Evolutionary conservation across 805 yeast genomes (phyloP), one percentile per base, ranked within the genome.

Genomic region (Kazachstania psychrophila): DNA sequence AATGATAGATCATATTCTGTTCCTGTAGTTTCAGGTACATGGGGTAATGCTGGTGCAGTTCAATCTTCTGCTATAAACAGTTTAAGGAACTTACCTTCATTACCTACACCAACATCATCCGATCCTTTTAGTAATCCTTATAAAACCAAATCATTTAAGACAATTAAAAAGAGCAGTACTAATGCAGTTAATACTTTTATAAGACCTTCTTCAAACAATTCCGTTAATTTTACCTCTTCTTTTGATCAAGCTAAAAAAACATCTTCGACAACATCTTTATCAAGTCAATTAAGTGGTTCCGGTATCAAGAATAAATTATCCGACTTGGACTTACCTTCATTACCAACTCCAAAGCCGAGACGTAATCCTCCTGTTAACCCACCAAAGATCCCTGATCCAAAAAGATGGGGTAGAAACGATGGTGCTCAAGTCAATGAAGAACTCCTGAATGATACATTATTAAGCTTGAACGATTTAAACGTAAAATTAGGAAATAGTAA

Each of bases 281-380:
- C 36, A 20, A n/a, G n/a, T 3, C 26, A 26, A 5, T 23, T 20
- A 13, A 33, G 14, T 15, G 10, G n/a, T 20, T 17, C 16, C 14
- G 25, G 19, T 9, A n/a, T 42, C 17, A 38, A 38, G 15, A 34
- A 43, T 20, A 53, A 47, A 33, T 33, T 52, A 22, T 43, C 53
- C 3, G 42, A 41, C 15, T 34, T 54, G 19, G 46, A 69, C 43
- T 72, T 76, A 49, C 82, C 83, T 3, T 66, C 73, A 0, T 53
- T 71, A 30, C 62, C 70, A 28, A 54, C 54, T 28, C 54, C 59
- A 11, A 52, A 51, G 35, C 51, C 52, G 17, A 54, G 44, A 28
- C 36, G 45, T 16, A 65, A 72, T 37, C 84, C 87, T 2, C 66
- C 81, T 28, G 83, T 80, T 4, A 75, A 74, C 33, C 75, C 58